Evolutionary conservation across 805 yeast genomes (phyloP).

Genomic region (Sungouiozyma ichnusensis): DNA sequence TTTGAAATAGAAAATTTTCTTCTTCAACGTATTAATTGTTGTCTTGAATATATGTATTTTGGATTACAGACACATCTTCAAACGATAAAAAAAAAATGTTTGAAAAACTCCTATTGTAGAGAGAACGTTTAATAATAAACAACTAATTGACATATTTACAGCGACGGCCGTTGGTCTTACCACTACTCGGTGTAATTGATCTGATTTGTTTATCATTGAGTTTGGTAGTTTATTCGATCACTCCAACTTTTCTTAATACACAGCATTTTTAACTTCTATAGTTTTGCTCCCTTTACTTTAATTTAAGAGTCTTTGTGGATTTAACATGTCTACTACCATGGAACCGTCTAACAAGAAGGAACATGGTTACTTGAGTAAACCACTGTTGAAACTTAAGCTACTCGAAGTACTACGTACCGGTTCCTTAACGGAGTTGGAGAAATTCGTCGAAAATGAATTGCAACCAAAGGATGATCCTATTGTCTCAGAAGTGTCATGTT

Average conservation of each 20-base stretch:
- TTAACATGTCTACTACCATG: neutral
- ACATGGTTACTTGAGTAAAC: slow-evolving; percentile 18
- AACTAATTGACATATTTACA: too few relatives aligned
- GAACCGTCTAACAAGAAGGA: neutral
- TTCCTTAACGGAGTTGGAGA: slow-evolving; percentile 13
- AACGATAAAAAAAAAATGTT: too few relatives aligned
- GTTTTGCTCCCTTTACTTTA: neutral
- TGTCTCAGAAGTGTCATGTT: slow-evolving; percentile 35
- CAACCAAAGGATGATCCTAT: slow-evolving; percentile 19
- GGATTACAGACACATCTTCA: too few relatives aligned
- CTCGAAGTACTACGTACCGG: slow-evolving; percentile 45
- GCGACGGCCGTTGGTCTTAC: too few relatives aligned
- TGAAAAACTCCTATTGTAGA: neutral
- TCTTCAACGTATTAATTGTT: too few relatives aligned
- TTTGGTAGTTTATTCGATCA: too few relatives aligned
- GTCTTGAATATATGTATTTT: too few relatives aligned
- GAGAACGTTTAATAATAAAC: neutral
- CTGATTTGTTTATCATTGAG: too few relatives aligned
- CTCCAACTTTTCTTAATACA: neutral
- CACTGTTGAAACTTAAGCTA: slow-evolving; percentile 50
- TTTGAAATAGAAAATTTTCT: too few relatives aligned
- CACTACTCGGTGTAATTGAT: too few relatives aligned
- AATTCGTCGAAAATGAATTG: slow-evolving; percentile 9
- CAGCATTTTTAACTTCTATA: neutral
- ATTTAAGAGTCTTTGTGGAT: neutral